Evolutionary conservation across 2,329 filamentous ascomycete species (phyloP).

Genomic region (Harringtonia aguacate): DNA sequence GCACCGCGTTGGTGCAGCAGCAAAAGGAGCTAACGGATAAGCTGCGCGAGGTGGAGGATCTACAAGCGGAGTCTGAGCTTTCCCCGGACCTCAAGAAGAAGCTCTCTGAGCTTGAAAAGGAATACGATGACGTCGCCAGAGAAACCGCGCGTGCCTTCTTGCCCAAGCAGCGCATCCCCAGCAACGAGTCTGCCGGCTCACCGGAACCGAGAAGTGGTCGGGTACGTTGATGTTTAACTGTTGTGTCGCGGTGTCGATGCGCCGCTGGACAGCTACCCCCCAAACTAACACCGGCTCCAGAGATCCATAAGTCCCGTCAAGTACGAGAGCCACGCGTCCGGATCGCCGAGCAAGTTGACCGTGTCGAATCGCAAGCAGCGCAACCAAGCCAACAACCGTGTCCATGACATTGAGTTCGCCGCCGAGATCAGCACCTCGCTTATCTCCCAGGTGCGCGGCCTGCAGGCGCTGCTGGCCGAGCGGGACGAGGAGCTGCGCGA

Average conservation of each 20-base stretch:
- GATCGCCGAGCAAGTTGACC: conserved; percentile 79
- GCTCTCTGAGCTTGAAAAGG: conserved; percentile 78
- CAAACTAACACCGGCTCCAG: conserved; percentile 34
- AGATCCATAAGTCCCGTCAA: conserved; percentile 63
- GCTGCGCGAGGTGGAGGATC: conserved; percentile 72
- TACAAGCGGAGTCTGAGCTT: conserved; percentile 66
- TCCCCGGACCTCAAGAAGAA: conserved; percentile 73
- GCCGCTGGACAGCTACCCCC: no score
- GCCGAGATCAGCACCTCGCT: conserved; percentile 94
- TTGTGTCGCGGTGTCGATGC: no score
- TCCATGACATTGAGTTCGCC: conserved; percentile 97
- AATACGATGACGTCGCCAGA: conserved; percentile 87
- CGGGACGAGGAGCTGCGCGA: conserved; percentile 78
- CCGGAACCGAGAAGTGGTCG: conserved; percentile 40
- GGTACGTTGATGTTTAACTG: conserved; percentile 29
- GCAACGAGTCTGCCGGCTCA: conserved; percentile 48
- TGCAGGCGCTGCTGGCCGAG: conserved; percentile 76
- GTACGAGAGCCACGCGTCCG: conserved; percentile 74
- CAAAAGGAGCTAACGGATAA: conserved; percentile 72
- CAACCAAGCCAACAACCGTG: conserved; percentile 78
- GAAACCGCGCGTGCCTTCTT: conserved; percentile 85
- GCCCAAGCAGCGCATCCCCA: conserved; percentile 70
- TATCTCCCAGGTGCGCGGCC: conserved; percentile 82
- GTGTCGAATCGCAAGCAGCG: conserved; percentile 81
- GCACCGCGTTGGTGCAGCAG: conserved; percentile 79